Evolutionary conservation across 2,329 filamentous ascomycete species (phyloP).

Genomic region (Chaetomium olivaceum): DNA sequence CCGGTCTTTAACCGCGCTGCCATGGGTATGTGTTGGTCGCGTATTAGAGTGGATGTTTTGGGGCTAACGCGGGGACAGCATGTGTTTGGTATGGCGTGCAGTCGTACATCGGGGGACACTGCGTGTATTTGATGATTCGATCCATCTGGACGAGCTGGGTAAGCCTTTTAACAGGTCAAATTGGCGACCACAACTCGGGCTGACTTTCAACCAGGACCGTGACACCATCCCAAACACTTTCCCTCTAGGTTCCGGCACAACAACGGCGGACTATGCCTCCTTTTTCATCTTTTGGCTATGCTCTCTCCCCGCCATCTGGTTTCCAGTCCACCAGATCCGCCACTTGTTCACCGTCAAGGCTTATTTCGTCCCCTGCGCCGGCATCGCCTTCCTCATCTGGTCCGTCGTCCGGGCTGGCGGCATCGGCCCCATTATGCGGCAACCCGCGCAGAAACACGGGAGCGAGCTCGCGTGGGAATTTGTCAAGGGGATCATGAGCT

Average conservation of each 20-base stretch:
- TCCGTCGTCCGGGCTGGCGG: conserved; percentile 78
- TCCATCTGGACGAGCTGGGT: conserved; percentile 75
- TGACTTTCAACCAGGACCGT: conserved; percentile 42
- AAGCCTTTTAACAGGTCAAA: conserved; percentile 31
- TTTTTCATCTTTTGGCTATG: conserved; percentile 87
- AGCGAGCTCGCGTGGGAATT: conserved; percentile 77
- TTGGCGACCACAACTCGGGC: background rate
- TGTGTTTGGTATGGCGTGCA: conserved; percentile 77
- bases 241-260: conserved; percentile 64
- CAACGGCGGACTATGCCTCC: conserved; percentile 72
- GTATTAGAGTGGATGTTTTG: background rate
- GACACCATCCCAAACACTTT: conserved; percentile 68
- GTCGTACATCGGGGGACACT: conserved; percentile 79
- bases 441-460: conserved; percentile 63
- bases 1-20: conserved; percentile 86
- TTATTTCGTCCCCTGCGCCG: conserved; percentile 79
- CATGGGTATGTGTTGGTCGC: conserved; percentile 56
- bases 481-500: conserved; percentile 81
- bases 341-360: conserved; percentile 92
- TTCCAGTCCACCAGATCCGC: conserved; percentile 83
- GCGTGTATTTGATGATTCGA: conserved; percentile 85
- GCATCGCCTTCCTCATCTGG: conserved; percentile 86
- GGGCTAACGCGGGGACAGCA: conserved; percentile 44
- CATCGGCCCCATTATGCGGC: conserved; percentile 77
- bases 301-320: conserved; percentile 83